These are phyloP conservation scores for Crepidotus variabilis DNA, from an alignment of 768 basidiomycete genomes.

Conservation along the genomic window DNA sequence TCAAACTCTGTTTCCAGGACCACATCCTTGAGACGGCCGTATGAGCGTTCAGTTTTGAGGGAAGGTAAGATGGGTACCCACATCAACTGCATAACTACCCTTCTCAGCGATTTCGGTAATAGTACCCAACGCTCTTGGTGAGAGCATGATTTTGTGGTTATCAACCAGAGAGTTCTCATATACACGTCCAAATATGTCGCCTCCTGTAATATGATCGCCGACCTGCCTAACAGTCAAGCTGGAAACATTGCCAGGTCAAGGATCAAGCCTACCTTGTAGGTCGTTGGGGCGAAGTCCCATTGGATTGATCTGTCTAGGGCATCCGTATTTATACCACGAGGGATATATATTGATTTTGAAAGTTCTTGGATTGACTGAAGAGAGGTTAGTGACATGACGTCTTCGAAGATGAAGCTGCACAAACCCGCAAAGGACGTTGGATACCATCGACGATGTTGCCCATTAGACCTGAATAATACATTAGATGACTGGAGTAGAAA, in stretches of 20 bases:
- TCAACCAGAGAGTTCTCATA: constrained; percentile 97
- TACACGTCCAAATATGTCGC: constrained; percentile 92
- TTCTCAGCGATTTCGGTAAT: constrained; percentile 92
- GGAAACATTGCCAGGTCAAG: neutral
- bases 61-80: constrained; percentile 32
- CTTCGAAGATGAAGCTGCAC: constrained; percentile 21
- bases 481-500: neutral
- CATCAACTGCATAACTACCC: constrained; percentile 89
- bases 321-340: constrained; percentile 97
- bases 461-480: constrained; percentile 73
- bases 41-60: neutral
- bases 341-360: constrained; percentile 99
- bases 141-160: constrained; percentile 96
- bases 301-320: constrained; percentile 82
- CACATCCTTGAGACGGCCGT: constrained; percentile 58
- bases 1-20: constrained; percentile 98
- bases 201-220: constrained; percentile 96
- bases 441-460: constrained; percentile 99
- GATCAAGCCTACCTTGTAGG: constrained; percentile 51
- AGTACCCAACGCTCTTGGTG: constrained; percentile 91
- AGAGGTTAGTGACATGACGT: constrained; percentile 8
- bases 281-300: constrained; percentile 92
- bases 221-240: constrained; percentile 44
- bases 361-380: constrained; percentile 85
- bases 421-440: constrained; percentile 84